Base-by-base conservation (phyloP, 768 basidiomycete species). In the Kwoniella shandongensis region DNA sequence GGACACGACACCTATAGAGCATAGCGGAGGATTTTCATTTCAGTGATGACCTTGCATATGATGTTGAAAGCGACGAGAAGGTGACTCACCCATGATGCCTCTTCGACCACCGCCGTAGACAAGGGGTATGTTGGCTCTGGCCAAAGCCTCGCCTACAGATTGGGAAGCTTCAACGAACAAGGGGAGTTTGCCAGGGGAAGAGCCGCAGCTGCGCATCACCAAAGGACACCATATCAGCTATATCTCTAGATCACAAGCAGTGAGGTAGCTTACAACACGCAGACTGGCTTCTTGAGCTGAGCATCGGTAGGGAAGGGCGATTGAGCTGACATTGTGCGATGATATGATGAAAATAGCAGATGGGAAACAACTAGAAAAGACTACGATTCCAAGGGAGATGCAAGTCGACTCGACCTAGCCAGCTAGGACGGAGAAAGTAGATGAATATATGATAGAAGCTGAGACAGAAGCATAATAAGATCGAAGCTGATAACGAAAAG, bases 31-130 rank as follows among this genome's bases (percentile, higher is more conserved):
- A 11, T 29, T 12, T 18, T n/a, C 46, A n/a, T n/a, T n/a, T n/a
- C n/a, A n/a, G n/a, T n/a, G n/a, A n/a, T n/a, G n/a, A n/a, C n/a
- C n/a, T n/a, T n/a, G n/a, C n/a, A n/a, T n/a, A n/a, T n/a, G n/a
- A n/a, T n/a, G n/a, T n/a, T n/a, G n/a, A n/a, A n/a, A n/a, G n/a
- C n/a, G n/a, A n/a, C n/a, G n/a, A n/a, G n/a, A n/a, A n/a, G n/a
- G n/a, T n/a, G 44, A 51, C 65, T 83, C 75, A 60, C 92, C 92
- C 92, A 96, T 96, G 61, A 94, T 81, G 1, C 92, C 92, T 40
- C 81, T 80, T 18, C 81, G 80, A 0, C 91, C 92, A 6, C 92
- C 92, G 1, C 92, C 92, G 71, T 96, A 97, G 2, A 97, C 82
- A 13, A 96, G 80, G 3, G 85, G 82, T 2, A 86, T 80, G 0